These are phyloP conservation scores for Oryza meridionalis DNA, from an alignment of 176 grass and related monocot species.

Conservation along the genomic window DNA sequence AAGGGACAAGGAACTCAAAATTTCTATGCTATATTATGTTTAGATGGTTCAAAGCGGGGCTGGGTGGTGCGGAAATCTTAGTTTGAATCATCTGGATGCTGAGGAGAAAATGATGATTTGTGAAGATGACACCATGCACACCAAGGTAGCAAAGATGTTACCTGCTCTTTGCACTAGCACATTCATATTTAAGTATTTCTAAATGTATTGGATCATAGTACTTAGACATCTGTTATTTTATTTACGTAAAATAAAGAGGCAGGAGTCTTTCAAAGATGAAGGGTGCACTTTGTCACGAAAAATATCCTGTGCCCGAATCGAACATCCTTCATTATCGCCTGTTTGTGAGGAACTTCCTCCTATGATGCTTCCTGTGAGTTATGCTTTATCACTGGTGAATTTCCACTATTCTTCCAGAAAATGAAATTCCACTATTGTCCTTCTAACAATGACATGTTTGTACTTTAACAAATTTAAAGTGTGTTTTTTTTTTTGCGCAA, in stretches of 20 bases:
- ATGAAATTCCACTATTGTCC: not conserved
- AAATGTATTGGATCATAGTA: not conserved
- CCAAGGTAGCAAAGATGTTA: constrained; percentile 45
- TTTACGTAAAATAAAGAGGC: constrained; percentile 67
- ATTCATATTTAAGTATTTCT: constrained; percentile 22
- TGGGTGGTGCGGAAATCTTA: constrained; percentile 64
- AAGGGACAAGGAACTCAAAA: not conserved
- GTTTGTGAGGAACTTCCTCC: constrained; percentile 54
- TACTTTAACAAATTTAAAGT: too few relatives aligned
- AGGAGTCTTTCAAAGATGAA: constrained; percentile 48
- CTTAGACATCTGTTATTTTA: constrained; percentile 23
- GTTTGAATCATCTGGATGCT: constrained; percentile 30
- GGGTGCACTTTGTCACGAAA: constrained; percentile 36
- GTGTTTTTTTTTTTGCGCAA: too few relatives aligned
- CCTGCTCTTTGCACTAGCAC: not conserved
- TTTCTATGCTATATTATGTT: constrained; percentile 30
- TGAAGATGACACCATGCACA: constrained; percentile 64
- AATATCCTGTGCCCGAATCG: constrained; percentile 57
- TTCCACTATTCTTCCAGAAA: not conserved
- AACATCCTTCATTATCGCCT: constrained; percentile 72
- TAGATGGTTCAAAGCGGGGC: constrained; percentile 86
- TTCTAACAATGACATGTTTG: not conserved
- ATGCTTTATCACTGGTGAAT: constrained; percentile 7
- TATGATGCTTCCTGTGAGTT: constrained; percentile 52
- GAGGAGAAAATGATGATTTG: constrained; percentile 91